Percentiles rank a stretch among this genome's conserved stretches.
These are phyloP conservation scores for Eucalyptus caleyi DNA, from an alignment of 345 rosid genomes.

Conservation along the genomic window DNA sequence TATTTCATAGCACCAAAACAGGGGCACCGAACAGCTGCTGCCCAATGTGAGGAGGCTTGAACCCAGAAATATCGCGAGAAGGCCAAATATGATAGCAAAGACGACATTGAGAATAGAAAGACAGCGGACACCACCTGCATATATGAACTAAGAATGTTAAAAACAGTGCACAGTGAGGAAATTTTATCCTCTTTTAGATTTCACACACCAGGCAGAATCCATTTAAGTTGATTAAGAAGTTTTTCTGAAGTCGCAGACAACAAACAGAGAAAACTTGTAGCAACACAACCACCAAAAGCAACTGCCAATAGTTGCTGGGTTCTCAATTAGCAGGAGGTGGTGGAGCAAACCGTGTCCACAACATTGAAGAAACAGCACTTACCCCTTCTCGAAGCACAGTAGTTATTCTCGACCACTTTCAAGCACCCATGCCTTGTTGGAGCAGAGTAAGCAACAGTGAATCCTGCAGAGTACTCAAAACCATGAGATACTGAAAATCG, in stretches of 20 bases:
- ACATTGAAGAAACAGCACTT: not conserved
- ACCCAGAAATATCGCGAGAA: constrained; percentile 81
- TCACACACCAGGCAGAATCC: not conserved
- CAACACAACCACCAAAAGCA: not conserved
- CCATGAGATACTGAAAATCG: constrained; percentile 1
- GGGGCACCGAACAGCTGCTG: constrained; percentile 75
- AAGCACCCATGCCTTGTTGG: constrained; percentile 79
- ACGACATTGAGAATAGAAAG: constrained; percentile 60
- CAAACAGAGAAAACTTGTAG: not conserved
- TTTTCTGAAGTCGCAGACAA: not conserved
- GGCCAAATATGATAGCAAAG: constrained; percentile 65
- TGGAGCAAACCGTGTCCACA: not conserved
- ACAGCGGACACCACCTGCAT: constrained; percentile 81
- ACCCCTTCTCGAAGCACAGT: constrained; percentile 95
- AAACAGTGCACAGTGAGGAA: not conserved
- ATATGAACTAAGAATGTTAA: not conserved
- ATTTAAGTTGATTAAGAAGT: not conserved
- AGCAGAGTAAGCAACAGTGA: constrained; percentile 66
- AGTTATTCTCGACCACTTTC: constrained; percentile 79
- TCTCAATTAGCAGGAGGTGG: not conserved
- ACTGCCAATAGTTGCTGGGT: not conserved
- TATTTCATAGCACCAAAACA: constrained; percentile 96
- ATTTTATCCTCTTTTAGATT: not conserved
- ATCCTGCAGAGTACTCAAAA: constrained; percentile 33
- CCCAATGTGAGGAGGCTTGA: constrained; percentile 89